Conservation (phyloP, 1,284 basidiomycete genomes). For the Ganoderma lingzhi region DNA sequence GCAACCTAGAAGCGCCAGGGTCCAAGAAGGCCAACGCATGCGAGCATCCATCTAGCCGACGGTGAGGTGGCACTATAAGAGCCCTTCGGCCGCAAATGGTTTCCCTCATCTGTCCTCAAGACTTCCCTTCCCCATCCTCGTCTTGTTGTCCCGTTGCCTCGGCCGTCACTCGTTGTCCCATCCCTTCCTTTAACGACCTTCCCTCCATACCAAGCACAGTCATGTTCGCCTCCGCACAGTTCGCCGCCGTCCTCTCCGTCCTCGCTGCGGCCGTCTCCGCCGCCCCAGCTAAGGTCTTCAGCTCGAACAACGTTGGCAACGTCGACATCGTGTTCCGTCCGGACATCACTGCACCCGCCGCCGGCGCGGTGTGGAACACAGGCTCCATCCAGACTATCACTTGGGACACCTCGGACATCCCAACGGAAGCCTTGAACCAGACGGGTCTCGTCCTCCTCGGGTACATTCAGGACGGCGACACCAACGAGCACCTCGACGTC, state of each 20-base stretch:
- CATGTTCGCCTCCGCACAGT: slow-evolving; percentile 36
- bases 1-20: slow-evolving; percentile 11
- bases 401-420: slow-evolving; percentile 51
- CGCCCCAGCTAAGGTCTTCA: slow-evolving; percentile 37
- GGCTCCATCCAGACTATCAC: slow-evolving; percentile 48
- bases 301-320: slow-evolving; percentile 27
- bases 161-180: slow-evolving; percentile 16
- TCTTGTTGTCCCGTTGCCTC: slow-evolving; percentile 6
- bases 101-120: slow-evolving; percentile 4
- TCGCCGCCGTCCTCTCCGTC: slow-evolving; percentile 36
- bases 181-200: slow-evolving; percentile 20
- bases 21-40: not conserved
- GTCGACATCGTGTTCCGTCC: slow-evolving; percentile 56
- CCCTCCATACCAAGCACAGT: slow-evolving; percentile 8
- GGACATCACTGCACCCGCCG: slow-evolving; percentile 46
- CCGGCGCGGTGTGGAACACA: slow-evolving; percentile 46
- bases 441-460: slow-evolving; percentile 50
- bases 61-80: slow-evolving; percentile 9
- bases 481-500: slow-evolving; percentile 50
- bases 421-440: slow-evolving; percentile 38
- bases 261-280: slow-evolving; percentile 38
- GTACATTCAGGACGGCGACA: slow-evolving; percentile 34
- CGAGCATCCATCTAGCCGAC: not conserved
- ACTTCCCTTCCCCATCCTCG: slow-evolving; percentile 2
- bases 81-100: not conserved